Evolutionary conservation across 2,329 filamentous ascomycete species (phyloP), one percentile per base, ranked within the genome.

Genomic region (Scedosporium aurantiacum): DNA sequence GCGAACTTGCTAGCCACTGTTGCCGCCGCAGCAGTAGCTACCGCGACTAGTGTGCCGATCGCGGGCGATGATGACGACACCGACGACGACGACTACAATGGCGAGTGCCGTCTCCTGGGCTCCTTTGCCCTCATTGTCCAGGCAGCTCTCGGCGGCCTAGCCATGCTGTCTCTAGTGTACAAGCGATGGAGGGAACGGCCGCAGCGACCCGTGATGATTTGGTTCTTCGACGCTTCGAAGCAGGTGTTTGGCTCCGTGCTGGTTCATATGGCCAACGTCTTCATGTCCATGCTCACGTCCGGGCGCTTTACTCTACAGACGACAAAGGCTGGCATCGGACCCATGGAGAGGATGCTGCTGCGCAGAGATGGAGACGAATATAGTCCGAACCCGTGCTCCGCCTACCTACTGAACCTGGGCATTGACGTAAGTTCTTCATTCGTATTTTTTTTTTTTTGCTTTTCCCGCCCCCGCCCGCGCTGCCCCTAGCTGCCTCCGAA

Each of bases 141-240:
- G 77, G 88, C 84, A 52, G 90, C 91, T 1, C 83, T 99, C 18
- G 94, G 94, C 18, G 84, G 81, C 18, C 78, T 97, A 61, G 94
- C 94, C 7, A 76, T 97, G 60, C 78, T 93, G 61, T 90, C 91
- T 1, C 82, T 99, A 57, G 93, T 97, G 6, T 96, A 85, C 78
- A 99, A 99, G 78, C 83, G 94, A 67, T 96, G 89, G 85, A 84
- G 90, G 66, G 94, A 99, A 75, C 82, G 90, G 62, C 93, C 94
- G 1, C 93, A 97, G 72, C 83, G 94, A 61, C 93, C 93, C 1
- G 71, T 97, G 70, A 96, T 95, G 80, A 91, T 99, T 66, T 99
- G 94, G 93, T 92, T 90, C 73, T 99, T 97, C 73, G 94, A 99
- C 71, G 94, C 87, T 25, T 96, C 91, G 37, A 99, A 99, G 78